These are phyloP conservation scores for Reutealis trisperma DNA, from an alignment of 345 rosid genomes.

Conservation along the genomic window DNA sequence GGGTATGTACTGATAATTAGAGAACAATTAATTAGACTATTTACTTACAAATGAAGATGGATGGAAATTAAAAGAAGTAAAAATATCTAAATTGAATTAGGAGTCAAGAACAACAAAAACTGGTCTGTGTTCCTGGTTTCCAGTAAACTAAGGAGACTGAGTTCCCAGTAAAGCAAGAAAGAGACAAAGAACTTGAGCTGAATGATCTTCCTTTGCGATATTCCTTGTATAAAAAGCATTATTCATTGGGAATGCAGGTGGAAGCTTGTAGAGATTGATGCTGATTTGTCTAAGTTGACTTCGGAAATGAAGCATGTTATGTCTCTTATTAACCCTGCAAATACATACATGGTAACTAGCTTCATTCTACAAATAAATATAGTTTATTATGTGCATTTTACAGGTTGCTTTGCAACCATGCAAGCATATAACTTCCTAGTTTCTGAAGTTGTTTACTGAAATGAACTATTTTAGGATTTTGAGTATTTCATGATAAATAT, in stretches of 20 bases:
- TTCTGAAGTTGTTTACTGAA: conserved; percentile 16
- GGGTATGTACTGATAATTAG: neutral
- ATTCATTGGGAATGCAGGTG: conserved; percentile 56
- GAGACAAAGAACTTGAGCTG: neutral
- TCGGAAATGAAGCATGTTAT: conserved; percentile 67
- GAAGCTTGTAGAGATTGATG: conserved; percentile 90
- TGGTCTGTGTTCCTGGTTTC: neutral
- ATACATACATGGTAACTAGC: conserved; percentile 75
- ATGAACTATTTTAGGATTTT: neutral
- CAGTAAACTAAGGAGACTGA: neutral
- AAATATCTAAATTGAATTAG: neutral
- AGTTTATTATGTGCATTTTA: neutral
- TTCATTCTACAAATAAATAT: neutral
- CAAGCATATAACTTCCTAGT: neutral
- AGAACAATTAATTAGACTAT: neutral
- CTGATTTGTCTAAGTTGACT: conserved; percentile 68
- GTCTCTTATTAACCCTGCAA: conserved; percentile 86
- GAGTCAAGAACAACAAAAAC: neutral
- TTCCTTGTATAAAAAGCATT: conserved; percentile 10
- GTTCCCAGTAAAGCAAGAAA: neutral
- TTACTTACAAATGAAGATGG: neutral
- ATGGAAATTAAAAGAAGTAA: neutral
- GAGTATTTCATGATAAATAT: neutral
- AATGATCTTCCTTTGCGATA: conserved; percentile 8
- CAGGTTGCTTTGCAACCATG: conserved; percentile 17